A percentile compares a stretch with the other conserved stretches of the same genome.
Evolutionary conservation across 148 eudicot species (phyloP).

Genomic region (Heliosperma pusillum): DNA sequence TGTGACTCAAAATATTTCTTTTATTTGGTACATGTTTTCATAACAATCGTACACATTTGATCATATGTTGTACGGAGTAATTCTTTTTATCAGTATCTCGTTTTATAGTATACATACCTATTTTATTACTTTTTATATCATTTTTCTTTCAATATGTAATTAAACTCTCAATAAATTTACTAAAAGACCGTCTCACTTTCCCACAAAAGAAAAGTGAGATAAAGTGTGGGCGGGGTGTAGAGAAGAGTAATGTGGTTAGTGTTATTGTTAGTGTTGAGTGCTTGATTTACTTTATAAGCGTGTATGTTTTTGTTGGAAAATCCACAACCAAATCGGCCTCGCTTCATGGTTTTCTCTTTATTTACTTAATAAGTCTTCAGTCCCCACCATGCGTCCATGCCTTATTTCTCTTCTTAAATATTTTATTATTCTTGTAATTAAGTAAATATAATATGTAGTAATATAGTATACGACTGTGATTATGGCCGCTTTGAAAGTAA

Average conservation of each 20-base stretch:
- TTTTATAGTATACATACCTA: too few relatives aligned
- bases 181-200: too few relatives aligned
- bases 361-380: constrained; percentile 6
- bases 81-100: too few relatives aligned
- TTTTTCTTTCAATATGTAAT: too few relatives aligned
- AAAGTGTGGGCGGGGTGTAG: neutral
- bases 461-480: neutral
- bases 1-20: too few relatives aligned
- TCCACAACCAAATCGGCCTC: constrained; percentile 60
- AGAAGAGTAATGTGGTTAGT: neutral
- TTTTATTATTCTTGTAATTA: neutral
- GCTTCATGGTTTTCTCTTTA: constrained; percentile 37
- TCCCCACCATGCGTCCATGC: constrained; percentile 29
- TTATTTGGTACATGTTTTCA: too few relatives aligned
- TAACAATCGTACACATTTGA: too few relatives aligned
- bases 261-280: constrained; percentile 17
- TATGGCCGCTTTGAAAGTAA: constrained; percentile 12
- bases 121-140: too few relatives aligned
- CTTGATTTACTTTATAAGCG: constrained; percentile 68
- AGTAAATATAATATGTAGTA: neutral
- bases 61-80: too few relatives aligned
- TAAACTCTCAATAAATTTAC: too few relatives aligned
- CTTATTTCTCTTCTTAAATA: neutral
- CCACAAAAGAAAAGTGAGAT: too few relatives aligned
- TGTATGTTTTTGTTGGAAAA: constrained; percentile 82